Percentiles rank a stretch among this genome's conserved stretches.
These are phyloP conservation scores for Massarina eburnea DNA, from an alignment of 2,329 filamentous ascomycete species.

Conservation along the genomic window DNA sequence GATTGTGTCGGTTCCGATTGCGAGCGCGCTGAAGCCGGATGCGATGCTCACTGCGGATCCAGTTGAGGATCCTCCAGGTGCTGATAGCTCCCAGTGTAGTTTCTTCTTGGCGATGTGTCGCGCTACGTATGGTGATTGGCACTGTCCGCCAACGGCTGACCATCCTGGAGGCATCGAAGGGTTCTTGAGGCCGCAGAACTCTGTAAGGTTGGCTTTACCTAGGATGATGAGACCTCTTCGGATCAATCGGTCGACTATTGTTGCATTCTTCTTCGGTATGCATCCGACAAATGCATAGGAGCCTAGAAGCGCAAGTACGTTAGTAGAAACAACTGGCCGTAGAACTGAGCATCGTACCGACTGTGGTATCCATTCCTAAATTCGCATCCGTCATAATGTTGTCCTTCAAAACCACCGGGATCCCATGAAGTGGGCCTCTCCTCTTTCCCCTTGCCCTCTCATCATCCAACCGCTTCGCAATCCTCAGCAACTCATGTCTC, in stretches of 20 bases:
- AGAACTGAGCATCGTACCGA: conserved; percentile 27
- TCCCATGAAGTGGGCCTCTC: conserved; percentile 46
- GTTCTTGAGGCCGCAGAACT: conserved; percentile 41
- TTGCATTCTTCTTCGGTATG: conserved; percentile 40
- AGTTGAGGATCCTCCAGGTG: conserved; percentile 39
- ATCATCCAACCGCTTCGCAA: conserved; percentile 43
- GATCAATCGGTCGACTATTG: conserved; percentile 41
- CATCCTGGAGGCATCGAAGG: conserved; percentile 43
- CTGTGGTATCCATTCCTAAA: conserved; percentile 46
- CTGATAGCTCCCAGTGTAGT: conserved; percentile 41
- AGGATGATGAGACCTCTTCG: conserved; percentile 46
- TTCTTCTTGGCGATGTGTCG: conserved; percentile 42
- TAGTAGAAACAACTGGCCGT: neutral
- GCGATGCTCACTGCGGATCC: conserved; percentile 45
- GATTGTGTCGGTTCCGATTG: conserved; percentile 44
- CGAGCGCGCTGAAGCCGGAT: conserved; percentile 45
- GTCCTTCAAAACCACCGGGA: conserved; percentile 48
- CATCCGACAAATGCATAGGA: conserved; percentile 43
- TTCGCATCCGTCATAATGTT: conserved; percentile 43
- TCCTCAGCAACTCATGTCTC: conserved; percentile 36
- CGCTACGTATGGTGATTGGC: conserved; percentile 42
- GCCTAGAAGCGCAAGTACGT: conserved; percentile 19
- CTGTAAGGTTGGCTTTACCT: conserved; percentile 47
- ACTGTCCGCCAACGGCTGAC: conserved; percentile 45
- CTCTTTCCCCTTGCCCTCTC: conserved; percentile 41